Evolutionary conservation across 768 basidiomycete genomes (phyloP).

Genomic region (Strobilomyces confusus): DNA sequence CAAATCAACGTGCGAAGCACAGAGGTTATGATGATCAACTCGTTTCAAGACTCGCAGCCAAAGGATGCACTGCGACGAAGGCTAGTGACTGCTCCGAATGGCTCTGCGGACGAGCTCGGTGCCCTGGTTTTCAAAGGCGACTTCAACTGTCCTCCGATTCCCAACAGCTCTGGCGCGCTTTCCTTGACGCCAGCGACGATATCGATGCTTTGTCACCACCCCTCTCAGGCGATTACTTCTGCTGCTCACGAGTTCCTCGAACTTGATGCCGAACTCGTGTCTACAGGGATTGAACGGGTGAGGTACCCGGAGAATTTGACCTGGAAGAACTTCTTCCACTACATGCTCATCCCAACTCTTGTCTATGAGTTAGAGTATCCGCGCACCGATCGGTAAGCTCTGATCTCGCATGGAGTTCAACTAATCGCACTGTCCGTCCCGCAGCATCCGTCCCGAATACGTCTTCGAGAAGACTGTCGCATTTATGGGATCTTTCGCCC

Average conservation of each 20-base stretch:
- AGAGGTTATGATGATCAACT: conserved; percentile 41
- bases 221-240: conserved; percentile 56
- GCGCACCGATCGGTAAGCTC: conserved; percentile 69
- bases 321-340: conserved; percentile 75
- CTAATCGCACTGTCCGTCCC: not conserved
- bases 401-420: not conserved
- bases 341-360: conserved; percentile 85
- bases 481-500: conserved; percentile 92
- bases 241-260: conserved; percentile 77
- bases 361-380: conserved; percentile 98
- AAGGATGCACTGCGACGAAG: conserved; percentile 56
- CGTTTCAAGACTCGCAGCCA: conserved; percentile 51
- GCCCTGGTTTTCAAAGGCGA: not conserved
- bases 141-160: conserved; percentile 1
- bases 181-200: conserved; percentile 21
- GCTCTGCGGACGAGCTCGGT: conserved; percentile 3
- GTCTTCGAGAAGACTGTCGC: conserved; percentile 65
- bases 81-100: conserved; percentile 36
- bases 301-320: conserved; percentile 86
- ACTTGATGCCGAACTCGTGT: conserved; percentile 70
- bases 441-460: conserved; percentile 45
- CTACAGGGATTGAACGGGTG: conserved; percentile 60
- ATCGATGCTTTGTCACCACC: conserved; percentile 59
- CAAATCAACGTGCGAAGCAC: conserved; percentile 43
- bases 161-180: conserved; percentile 3